Percentiles rank a stretch among this genome's conserved stretches.
Evolutionary conservation across 2,329 filamentous ascomycete species (phyloP).

Genomic region (Monilinia laxa): DNA sequence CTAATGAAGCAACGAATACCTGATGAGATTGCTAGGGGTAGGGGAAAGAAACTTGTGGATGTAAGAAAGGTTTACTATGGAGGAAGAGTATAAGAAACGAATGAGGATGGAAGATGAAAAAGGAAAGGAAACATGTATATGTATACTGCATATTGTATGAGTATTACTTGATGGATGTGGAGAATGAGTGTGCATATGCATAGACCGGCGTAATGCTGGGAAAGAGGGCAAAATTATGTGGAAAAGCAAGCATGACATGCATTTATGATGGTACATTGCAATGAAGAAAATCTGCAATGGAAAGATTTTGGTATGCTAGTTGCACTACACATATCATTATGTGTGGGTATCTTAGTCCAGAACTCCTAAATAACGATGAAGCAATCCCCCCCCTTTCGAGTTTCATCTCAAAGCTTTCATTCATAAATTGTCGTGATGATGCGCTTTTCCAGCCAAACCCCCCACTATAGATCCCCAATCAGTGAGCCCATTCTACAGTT

Average conservation of each 20-base stretch:
- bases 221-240: constrained; percentile 7
- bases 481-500: too few species aligned
- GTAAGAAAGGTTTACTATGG: constrained; percentile 97
- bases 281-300: background rate
- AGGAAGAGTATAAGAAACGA: constrained; percentile 46
- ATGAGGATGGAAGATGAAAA: constrained; percentile 15
- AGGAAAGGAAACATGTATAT: constrained; percentile 18
- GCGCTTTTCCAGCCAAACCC: too few species aligned
- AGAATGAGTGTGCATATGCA: constrained; percentile 30
- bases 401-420: constrained; percentile 20
- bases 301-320: constrained; percentile 16
- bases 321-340: constrained; percentile 17
- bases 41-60: constrained; percentile 94
- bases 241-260: constrained; percentile 13
- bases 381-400: constrained; percentile 5
- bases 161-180: constrained; percentile 27
- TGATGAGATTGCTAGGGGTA: constrained; percentile 82
- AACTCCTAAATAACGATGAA: constrained; percentile 21
- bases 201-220: constrained; percentile 17
- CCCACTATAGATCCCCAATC: too few species aligned
- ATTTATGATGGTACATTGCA: constrained; percentile 16
- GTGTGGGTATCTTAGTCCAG: constrained; percentile 18
- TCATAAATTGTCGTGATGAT: background rate
- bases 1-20: constrained; percentile 81
- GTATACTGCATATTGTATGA: constrained; percentile 52